Percentiles rank a stretch among this genome's conserved stretches.
Evolutionary conservation across 257 asterid species (phyloP).

Genomic region (Galeopsis tetrahit): DNA sequence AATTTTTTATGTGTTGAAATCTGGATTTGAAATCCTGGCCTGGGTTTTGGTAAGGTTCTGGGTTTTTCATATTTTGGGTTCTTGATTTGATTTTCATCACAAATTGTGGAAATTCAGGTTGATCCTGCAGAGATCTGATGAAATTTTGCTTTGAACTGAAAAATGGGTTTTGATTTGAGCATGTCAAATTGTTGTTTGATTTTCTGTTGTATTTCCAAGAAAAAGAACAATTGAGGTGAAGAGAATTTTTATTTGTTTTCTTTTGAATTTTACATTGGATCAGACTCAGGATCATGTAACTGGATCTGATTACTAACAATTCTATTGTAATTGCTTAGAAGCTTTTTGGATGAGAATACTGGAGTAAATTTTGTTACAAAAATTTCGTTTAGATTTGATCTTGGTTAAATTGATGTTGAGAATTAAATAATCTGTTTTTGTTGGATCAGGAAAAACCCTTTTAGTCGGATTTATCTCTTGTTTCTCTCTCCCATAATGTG

Average conservation of each 20-base stretch:
- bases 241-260: not conserved
- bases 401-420: not conserved
- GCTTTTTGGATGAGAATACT: constrained; percentile 1
- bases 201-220: not conserved
- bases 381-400: not conserved
- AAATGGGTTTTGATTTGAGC: constrained; percentile 25
- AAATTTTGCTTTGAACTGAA: constrained; percentile 29
- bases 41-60: constrained; percentile 25
- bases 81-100: constrained; percentile 27
- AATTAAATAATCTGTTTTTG: not conserved
- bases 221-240: not conserved
- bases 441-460: constrained; percentile 26
- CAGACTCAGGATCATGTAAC: constrained; percentile 21
- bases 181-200: constrained; percentile 6
- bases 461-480: not conserved
- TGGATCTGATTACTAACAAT: constrained; percentile 43
- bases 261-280: constrained; percentile 33
- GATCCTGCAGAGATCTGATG: constrained; percentile 53
- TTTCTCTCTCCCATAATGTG: not conserved
- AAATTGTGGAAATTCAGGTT: constrained; percentile 35
- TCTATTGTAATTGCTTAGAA: not conserved
- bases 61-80: constrained; percentile 15
- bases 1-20: not conserved
- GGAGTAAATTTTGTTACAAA: not conserved
- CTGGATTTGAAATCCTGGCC: constrained; percentile 18